Base-by-base conservation (phyloP, 2,329 filamentous ascomycete genomes). In the Stagonosporopsis cucurbitacearum region DNA sequence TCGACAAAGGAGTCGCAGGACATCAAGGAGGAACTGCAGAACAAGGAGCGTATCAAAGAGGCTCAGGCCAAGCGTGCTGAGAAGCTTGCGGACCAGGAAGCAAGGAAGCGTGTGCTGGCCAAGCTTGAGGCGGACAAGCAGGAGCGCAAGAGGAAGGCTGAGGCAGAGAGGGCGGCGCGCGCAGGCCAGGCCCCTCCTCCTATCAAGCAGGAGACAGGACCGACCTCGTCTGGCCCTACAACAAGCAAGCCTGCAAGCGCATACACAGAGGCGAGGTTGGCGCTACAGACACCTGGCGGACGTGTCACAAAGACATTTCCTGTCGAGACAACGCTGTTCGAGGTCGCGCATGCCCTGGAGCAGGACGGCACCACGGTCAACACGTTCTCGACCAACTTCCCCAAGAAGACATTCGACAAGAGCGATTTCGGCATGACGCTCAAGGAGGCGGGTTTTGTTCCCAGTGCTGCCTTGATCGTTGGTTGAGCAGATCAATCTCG, bases 51-150 rank as follows among this genome's bases (percentile, higher is more conserved):
- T 73, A 86, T 97, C 73, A 96, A 97, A 77, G 92, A 96, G 66
- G 93, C 92, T 0, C 88, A 88, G 48, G 86, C 87, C 68, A 97
- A 97, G 81, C 88, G 88, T 50, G 86, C 88, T 69, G 95, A 99
- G 80, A 97, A 97, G 80, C 80, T 85, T 37, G 91, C 89, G 15
- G 95, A 98, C 49, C 76, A 89, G 8, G 91, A 92, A 39, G 94
- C 92, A 11, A 95, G 94, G 81, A 91, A 89, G 77, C 86, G 90
- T 32, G 94, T 97, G 75, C 89, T 92, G 78, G 93, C 92, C 53
- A 93, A 93, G 82, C 96, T 99, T 62, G 93, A 95, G 66, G 93
- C 90, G 13, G 93, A 98, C 79, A 97, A 96, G 81, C 90, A 91
- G 66, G 92, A 94, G 69, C 87, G 95, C 50, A 88, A 90, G 62